Evolutionary conservation across 805 yeast species (phyloP).

Genomic region (Kluyveromyces starmeri): DNA sequence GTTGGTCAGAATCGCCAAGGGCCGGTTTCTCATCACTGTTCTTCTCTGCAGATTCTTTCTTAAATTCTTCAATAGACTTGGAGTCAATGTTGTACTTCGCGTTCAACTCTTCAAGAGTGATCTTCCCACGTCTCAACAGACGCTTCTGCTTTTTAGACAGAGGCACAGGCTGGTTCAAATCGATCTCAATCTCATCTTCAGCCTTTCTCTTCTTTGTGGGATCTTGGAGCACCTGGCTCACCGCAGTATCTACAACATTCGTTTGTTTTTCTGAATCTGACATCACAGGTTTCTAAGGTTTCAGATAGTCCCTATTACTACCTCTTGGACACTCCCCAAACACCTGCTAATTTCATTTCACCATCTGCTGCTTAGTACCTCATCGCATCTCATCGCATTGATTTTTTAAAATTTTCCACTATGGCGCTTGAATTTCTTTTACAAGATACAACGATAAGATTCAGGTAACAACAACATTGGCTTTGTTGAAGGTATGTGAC

Average conservation of each 20-base stretch:
- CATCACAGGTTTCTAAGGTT: no score
- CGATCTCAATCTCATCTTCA: conserved; percentile 56
- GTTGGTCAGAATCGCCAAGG: conserved; percentile 23
- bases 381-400: no score
- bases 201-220: conserved; percentile 31
- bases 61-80: conserved; percentile 27
- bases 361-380: no score
- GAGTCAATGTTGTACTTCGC: conserved; percentile 33
- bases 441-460: no score
- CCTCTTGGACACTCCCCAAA: no score
- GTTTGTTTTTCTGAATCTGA: neutral
- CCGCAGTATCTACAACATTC: conserved; percentile 14
- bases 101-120: conserved; percentile 48
- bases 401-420: no score
- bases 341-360: no score
- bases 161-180: conserved; percentile 64
- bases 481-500: no score
- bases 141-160: conserved; percentile 88
- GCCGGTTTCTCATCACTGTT: conserved; percentile 13
- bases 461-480: no score
- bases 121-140: conserved; percentile 67
- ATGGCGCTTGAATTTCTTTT: no score
- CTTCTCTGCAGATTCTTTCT: conserved; percentile 31
- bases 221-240: conserved; percentile 27
- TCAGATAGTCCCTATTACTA: no score